These are phyloP conservation scores for Trichophyton schoenleinii DNA, from an alignment of 2,329 filamentous ascomycete species.

Conservation along the genomic window DNA sequence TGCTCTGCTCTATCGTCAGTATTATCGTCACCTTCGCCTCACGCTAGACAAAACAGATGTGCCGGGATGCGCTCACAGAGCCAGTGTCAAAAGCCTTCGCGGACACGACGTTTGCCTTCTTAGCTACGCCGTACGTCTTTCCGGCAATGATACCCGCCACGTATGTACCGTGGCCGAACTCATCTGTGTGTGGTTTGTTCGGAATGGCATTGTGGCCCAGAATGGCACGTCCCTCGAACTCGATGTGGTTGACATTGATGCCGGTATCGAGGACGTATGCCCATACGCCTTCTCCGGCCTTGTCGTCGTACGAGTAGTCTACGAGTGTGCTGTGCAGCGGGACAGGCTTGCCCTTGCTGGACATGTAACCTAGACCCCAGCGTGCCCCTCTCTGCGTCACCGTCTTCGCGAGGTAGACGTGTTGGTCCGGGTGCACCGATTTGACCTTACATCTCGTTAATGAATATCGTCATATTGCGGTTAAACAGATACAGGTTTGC, in stretches of 20 bases:
- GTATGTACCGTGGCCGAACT: constrained; percentile 9
- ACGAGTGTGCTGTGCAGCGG: not conserved
- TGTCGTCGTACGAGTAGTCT: constrained; percentile 8
- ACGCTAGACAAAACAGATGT: too few relatives aligned
- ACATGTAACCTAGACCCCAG: constrained; percentile 9
- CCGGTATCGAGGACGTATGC: constrained; percentile 11
- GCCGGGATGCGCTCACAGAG: not conserved
- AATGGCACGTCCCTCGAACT: constrained; percentile 10
- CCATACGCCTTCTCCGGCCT: constrained; percentile 8
- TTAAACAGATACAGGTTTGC: not conserved
- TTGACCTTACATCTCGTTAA: not conserved
- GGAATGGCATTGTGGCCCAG: constrained; percentile 7
- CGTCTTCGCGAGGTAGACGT: constrained; percentile 5
- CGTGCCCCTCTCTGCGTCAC: constrained; percentile 3
- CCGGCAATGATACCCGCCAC: constrained; percentile 8
- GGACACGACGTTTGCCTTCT: constrained; percentile 9
- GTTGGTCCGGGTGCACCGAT: constrained; percentile 7
- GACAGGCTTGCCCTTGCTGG: constrained; percentile 6
- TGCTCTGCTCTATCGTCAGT: constrained; percentile 11
- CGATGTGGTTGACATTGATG: constrained; percentile 8
- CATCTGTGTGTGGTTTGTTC: constrained; percentile 6
- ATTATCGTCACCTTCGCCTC: not conserved
- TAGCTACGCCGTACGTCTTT: constrained; percentile 10
- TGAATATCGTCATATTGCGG: not conserved
- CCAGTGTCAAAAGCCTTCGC: constrained; percentile 9